These are phyloP conservation scores for Penicillium silybi DNA, from an alignment of 495 filamentous ascomycete species.

Conservation along the genomic window DNA sequence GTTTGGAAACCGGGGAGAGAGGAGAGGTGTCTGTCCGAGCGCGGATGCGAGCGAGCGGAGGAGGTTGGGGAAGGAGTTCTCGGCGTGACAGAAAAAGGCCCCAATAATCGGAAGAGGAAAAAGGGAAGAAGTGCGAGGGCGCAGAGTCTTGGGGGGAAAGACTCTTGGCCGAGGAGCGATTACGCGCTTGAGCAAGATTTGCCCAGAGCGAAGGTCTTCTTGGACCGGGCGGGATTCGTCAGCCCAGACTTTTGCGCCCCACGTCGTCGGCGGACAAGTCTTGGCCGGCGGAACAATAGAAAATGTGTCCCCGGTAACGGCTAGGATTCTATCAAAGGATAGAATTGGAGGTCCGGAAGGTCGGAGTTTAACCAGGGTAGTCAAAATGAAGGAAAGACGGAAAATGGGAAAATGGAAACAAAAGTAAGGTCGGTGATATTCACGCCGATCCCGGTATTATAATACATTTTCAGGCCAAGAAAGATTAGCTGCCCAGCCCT, in stretches of 20 bases:
- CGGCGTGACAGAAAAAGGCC: not conserved
- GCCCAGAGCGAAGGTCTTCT: slow-evolving; percentile 13
- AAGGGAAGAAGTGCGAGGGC: slow-evolving; percentile 15
- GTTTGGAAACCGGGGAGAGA: not conserved
- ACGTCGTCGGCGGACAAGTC: slow-evolving; percentile 18
- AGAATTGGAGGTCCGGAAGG: not conserved
- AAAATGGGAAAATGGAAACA: not conserved
- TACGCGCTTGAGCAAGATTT: slow-evolving; percentile 16
- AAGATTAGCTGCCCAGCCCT: slow-evolving; percentile 10
- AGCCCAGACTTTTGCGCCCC: slow-evolving; percentile 25
- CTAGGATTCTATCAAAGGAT: not conserved
- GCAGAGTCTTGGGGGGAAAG: slow-evolving; percentile 20
- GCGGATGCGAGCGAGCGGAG: slow-evolving; percentile 1
- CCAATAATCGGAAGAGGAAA: slow-evolving; percentile 11
- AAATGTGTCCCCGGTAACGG: too few species aligned
- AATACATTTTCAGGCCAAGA: not conserved
- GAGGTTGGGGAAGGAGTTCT: not conserved
- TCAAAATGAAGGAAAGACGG: not conserved
- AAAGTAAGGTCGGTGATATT: not conserved
- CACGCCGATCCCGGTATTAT: not conserved
- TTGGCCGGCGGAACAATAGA: slow-evolving; percentile 14
- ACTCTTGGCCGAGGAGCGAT: slow-evolving; percentile 21
- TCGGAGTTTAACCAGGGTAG: not conserved
- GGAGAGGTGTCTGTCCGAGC: not conserved
- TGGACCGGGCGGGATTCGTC: slow-evolving; percentile 29